These are phyloP conservation scores for Fusarium austroafricanum DNA, from an alignment of 2,329 filamentous ascomycete genomes.

Conservation along the genomic window DNA sequence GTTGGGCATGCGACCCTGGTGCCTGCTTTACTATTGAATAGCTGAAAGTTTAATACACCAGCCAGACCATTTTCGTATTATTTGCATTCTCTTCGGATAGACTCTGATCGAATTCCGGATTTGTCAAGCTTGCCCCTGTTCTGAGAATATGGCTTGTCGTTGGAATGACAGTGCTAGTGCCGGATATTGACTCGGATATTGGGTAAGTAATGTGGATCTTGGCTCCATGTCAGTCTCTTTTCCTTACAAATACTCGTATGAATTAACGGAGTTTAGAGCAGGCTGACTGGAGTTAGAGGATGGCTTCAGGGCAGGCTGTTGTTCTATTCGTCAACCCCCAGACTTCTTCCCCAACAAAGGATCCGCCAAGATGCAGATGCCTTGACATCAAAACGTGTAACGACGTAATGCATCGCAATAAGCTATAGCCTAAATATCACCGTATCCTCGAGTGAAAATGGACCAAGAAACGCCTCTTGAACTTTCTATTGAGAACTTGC, in stretches of 20 bases:
- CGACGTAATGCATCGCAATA: slow-evolving; percentile 13
- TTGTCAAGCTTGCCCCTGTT: slow-evolving; percentile 1
- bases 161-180: slow-evolving; percentile 1
- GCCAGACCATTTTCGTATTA: slow-evolving; percentile 4
- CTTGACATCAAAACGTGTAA: background rate
- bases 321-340: too few relatives aligned
- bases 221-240: background rate
- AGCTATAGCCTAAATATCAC: slow-evolving; percentile 36
- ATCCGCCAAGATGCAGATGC: slow-evolving; percentile 15
- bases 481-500: slow-evolving; percentile 44
- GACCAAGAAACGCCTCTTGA: slow-evolving; percentile 34
- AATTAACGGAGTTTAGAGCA: slow-evolving; percentile 19
- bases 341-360: background rate
- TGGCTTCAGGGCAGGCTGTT: too few relatives aligned
- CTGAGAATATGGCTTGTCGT: background rate
- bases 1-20: slow-evolving; percentile 5
- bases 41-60: slow-evolving; percentile 26
- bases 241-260: background rate
- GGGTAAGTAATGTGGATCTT: background rate
- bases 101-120: background rate
- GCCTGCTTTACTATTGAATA: slow-evolving; percentile 13
- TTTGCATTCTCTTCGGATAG: background rate
- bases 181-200: background rate
- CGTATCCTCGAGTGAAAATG: slow-evolving; percentile 15
- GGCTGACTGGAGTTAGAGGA: slow-evolving; percentile 19